A percentile compares a stretch with the other conserved stretches of the same genome.
These are phyloP conservation scores for Tulasnella sp. DNA, from an alignment of 768 basidiomycete genomes.

Conservation along the genomic window DNA sequence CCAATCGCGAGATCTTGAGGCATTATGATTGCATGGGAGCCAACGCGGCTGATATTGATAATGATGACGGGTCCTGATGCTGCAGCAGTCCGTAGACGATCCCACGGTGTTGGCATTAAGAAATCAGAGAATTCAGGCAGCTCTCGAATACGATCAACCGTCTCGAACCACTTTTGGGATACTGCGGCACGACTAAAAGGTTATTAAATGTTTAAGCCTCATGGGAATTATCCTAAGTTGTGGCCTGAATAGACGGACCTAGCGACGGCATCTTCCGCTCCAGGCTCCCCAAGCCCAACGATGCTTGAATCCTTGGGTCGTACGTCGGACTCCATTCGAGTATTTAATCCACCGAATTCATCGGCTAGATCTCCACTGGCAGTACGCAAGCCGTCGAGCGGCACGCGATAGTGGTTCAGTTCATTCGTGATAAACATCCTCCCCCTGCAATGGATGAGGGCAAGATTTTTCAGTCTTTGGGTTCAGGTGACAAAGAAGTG, in stretches of 20 bases:
- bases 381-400: neutral
- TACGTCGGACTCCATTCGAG: too few relatives aligned
- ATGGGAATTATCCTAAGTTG: too few relatives aligned
- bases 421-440: too few relatives aligned
- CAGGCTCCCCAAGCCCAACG: too few relatives aligned
- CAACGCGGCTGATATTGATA: neutral
- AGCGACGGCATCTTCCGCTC: neutral
- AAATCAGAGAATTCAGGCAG: neutral
- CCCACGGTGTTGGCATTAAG: neutral
- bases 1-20: neutral
- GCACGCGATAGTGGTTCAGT: neutral
- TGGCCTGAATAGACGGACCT: neutral
- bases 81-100: neutral
- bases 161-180: neutral
- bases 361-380: neutral
- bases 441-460: neutral
- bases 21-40: neutral
- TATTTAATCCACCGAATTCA: neutral
- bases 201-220: neutral
- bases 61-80: neutral
- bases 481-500: too few relatives aligned
- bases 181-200: neutral
- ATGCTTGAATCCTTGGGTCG: too few relatives aligned
- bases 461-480: too few relatives aligned
- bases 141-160: neutral